A percentile compares a stretch with the other conserved stretches of the same genome.
Conservation (phyloP, 768 basidiomycete species). For the Suillus ampliporus region DNA sequence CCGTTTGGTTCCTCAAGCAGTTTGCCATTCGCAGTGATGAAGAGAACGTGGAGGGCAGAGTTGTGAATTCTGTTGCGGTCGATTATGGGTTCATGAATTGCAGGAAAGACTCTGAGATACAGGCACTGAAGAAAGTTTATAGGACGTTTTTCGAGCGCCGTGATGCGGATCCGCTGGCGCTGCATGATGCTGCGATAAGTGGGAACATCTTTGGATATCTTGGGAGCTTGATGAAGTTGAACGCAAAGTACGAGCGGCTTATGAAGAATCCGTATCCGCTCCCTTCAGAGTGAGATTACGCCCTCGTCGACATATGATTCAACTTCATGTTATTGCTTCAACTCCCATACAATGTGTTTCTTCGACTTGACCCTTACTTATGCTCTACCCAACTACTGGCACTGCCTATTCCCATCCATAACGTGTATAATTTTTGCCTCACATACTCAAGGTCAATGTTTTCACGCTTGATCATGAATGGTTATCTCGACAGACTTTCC, state of each 20-base stretch:
- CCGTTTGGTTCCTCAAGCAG: slow-evolving; percentile 21
- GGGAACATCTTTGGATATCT: slow-evolving; percentile 40
- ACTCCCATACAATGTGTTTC: not conserved
- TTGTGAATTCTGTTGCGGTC: not conserved
- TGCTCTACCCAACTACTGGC: not conserved
- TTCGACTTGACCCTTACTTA: not conserved
- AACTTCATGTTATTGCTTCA: not conserved
- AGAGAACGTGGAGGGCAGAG: not conserved
- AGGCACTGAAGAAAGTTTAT: slow-evolving; percentile 39
- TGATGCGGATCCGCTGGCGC: slow-evolving; percentile 34
- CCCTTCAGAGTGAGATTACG: not conserved
- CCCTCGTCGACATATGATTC: not conserved
- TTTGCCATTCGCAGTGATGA: not conserved
- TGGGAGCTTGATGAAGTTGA: slow-evolving; percentile 25
- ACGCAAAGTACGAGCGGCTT: slow-evolving; percentile 33
- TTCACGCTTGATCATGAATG: too few species aligned
- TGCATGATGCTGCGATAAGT: slow-evolving; percentile 42
- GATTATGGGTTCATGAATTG: slow-evolving; percentile 26
- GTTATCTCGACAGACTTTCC: too few species aligned
- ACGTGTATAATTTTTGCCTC: not conserved
- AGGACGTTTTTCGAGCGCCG: slow-evolving; percentile 34
- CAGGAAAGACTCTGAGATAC: slow-evolving; percentile 9
- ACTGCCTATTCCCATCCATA: not conserved
- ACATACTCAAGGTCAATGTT: too few species aligned
- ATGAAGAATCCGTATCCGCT: slow-evolving; percentile 38